Conservation (phyloP, 768 basidiomycete genomes). For the Amanita pseudoporphyria region DNA sequence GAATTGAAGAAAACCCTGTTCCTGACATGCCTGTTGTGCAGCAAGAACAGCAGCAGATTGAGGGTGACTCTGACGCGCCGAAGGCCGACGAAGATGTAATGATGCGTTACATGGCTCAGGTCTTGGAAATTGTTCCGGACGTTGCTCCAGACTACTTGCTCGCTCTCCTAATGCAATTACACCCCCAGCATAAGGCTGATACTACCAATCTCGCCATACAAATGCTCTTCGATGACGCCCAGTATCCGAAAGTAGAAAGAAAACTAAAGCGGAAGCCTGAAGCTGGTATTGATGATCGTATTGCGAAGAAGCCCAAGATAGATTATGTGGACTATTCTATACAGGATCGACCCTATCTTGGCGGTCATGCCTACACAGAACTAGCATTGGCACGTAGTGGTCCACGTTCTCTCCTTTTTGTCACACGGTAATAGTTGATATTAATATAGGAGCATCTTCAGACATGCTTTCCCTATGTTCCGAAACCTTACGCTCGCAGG, state of each 20-base stretch:
- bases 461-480: constrained; percentile 47
- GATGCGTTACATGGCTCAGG: constrained; percentile 26
- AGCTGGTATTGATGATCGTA: constrained; percentile 16
- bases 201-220: constrained; percentile 50
- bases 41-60: not conserved
- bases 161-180: constrained; percentile 34
- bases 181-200: constrained; percentile 23
- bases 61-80: not conserved
- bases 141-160: constrained; percentile 48
- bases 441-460: constrained; percentile 38
- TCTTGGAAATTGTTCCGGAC: constrained; percentile 66
- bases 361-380: constrained; percentile 37
- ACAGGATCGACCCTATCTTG: constrained; percentile 29
- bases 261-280: constrained; percentile 25
- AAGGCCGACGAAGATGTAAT: not conserved
- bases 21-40: not conserved
- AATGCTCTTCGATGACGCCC: constrained; percentile 48
- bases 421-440: not conserved
- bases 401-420: constrained; percentile 1
- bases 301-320: constrained; percentile 32
- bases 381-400: constrained; percentile 38
- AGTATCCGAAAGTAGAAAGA: constrained; percentile 45
- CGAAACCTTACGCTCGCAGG: constrained; percentile 43
- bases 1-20: not conserved
- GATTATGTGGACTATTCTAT: constrained; percentile 39